A percentile compares a stretch with the other conserved stretches of the same genome.
These are phyloP conservation scores for Ceratocystis cubensis DNA, from an alignment of 2,329 filamentous ascomycete species.

Conservation along the genomic window DNA sequence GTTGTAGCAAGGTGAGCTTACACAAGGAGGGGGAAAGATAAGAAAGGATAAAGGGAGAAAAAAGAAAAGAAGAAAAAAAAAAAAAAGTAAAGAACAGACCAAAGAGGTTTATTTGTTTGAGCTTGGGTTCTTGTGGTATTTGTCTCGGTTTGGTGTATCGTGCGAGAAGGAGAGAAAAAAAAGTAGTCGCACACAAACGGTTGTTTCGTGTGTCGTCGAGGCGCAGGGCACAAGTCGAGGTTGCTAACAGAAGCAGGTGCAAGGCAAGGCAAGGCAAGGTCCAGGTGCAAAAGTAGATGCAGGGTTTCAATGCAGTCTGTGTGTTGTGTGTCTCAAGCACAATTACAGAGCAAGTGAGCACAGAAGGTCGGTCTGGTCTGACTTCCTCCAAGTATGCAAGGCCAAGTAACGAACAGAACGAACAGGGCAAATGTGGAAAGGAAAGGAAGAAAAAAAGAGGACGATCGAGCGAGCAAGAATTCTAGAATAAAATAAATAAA, in stretches of 20 bases:
- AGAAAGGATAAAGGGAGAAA: conserved; percentile 10
- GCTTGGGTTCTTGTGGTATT: not conserved
- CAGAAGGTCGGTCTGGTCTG: not conserved
- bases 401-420: not conserved
- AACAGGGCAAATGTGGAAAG: not conserved
- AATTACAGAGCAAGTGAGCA: conserved; percentile 7
- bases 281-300: conserved; percentile 11
- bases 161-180: conserved; percentile 13
- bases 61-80: conserved; percentile 12
- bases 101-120: conserved; percentile 10
- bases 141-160: conserved; percentile 6
- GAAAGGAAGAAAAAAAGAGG: not conserved
- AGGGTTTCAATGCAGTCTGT: conserved; percentile 8
- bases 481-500: not conserved
- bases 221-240: conserved; percentile 9
- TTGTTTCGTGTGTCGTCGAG: conserved; percentile 11
- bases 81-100: not conserved
- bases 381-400: not conserved
- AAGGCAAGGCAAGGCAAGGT: conserved; percentile 10
- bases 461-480: not conserved
- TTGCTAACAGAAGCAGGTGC: conserved; percentile 8
- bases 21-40: conserved; percentile 4
- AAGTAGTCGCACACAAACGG: conserved; percentile 7
- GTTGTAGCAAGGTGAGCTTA: conserved; percentile 5
- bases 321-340: conserved; percentile 7